Conservation (phyloP, 148 eudicot genomes). For the Persicaria maculosa region DNA sequence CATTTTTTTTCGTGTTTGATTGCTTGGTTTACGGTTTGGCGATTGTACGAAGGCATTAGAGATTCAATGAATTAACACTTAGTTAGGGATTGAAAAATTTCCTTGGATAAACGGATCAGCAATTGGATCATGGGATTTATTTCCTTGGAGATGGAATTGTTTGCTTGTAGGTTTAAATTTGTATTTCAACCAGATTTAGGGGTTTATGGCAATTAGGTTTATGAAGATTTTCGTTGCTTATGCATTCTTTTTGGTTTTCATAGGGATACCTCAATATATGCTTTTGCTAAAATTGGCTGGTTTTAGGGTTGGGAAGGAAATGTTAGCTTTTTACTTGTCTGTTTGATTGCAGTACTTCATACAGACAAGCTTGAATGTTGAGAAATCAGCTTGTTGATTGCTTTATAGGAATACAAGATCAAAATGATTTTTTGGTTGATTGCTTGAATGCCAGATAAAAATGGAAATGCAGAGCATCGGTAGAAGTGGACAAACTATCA, state of each 20-base stretch:
- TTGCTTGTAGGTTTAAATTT: slow-evolving; percentile 6
- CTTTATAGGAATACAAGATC: slow-evolving; percentile 3
- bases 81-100: not conserved
- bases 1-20: not conserved
- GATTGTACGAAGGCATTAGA: not conserved
- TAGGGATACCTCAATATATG: not conserved
- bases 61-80: not conserved
- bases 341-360: not conserved
- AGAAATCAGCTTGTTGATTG: not conserved
- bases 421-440: not conserved
- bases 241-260: not conserved
- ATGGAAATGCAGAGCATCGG: not conserved
- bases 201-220: not conserved
- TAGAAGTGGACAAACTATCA: not conserved
- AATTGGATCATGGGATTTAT: not conserved
- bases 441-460: not conserved
- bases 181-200: not conserved
- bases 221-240: not conserved
- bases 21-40: not conserved
- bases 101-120: not conserved
- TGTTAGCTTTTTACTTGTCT: not conserved
- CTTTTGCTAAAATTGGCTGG: not conserved
- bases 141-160: not conserved
- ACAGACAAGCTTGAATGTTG: not conserved
- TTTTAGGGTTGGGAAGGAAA: not conserved